phyloP scores from a whole-genome alignment of 371 early-diverging fungal genomes.

The Basidiobolus meristosporus region DNA sequence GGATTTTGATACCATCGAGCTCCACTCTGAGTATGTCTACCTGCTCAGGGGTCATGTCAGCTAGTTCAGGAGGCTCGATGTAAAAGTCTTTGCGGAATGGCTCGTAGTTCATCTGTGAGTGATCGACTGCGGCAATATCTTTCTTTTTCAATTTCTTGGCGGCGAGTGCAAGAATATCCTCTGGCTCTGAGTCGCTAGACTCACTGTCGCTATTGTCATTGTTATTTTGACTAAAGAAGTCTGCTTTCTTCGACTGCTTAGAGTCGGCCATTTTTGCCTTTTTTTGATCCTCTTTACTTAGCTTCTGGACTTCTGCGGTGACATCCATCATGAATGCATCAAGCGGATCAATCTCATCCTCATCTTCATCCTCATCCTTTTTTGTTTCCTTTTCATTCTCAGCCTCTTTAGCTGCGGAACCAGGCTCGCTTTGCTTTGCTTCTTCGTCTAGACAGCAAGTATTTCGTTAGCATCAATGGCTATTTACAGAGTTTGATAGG shows the following conservation, averaged over 20 bases:
- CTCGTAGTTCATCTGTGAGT: conserved; percentile 67
- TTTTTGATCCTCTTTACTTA: too few species aligned
- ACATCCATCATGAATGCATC: conserved; percentile 81
- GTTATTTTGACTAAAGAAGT: neutral
- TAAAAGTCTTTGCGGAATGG: conserved; percentile 89
- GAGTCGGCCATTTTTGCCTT: too few species aligned
- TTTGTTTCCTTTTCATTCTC: conserved; percentile 8
- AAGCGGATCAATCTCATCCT: conserved; percentile 36
- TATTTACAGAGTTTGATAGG: neutral
- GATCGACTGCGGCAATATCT: conserved; percentile 81
- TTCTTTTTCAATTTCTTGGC: conserved; percentile 66
- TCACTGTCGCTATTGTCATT: conserved; percentile 3
- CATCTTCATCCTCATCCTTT: conserved; percentile 9
- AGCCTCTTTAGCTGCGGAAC: conserved; percentile 10
- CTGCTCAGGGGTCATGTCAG: conserved; percentile 61
- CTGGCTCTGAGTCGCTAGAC: conserved; percentile 28
- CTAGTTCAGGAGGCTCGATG: conserved; percentile 85
- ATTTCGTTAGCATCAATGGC: conserved; percentile 2
- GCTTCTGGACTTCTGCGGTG: conserved; percentile 31
- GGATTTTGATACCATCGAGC: conserved; percentile 86
- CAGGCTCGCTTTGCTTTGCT: conserved; percentile 10
- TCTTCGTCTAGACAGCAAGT: conserved; percentile 3
- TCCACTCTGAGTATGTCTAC: conserved; percentile 67
- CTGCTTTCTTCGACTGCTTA: too few species aligned
- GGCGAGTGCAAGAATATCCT: conserved; percentile 60